A percentile compares a stretch with the other conserved stretches of the same genome.
Evolutionary conservation across 2,329 filamentous ascomycete genomes (phyloP).

Genomic region (Apiospora koreana): DNA sequence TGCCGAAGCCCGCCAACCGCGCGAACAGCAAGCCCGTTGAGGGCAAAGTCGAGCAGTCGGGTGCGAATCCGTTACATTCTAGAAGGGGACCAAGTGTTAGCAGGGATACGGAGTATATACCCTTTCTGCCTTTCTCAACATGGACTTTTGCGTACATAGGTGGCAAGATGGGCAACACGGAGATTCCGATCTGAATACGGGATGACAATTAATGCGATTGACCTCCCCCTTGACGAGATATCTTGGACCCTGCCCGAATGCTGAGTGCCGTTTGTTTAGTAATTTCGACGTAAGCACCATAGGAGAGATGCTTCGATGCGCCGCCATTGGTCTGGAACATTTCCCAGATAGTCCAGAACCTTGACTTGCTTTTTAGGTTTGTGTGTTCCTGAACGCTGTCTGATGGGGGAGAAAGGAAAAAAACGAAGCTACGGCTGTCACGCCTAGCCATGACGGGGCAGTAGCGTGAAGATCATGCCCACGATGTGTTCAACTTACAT

Average conservation of each 20-base stretch:
- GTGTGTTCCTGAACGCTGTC: constrained; percentile 2
- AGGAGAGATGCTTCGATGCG: too few species aligned
- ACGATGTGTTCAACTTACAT: background rate
- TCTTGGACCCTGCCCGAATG: background rate
- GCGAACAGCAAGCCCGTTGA: background rate
- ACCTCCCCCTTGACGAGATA: background rate
- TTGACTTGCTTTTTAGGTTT: background rate
- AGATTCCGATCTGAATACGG: background rate
- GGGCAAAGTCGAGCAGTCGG: background rate
- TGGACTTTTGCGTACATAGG: background rate
- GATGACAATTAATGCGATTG: background rate
- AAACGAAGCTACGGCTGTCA: background rate
- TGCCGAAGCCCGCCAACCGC: constrained; percentile 3
- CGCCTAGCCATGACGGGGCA: background rate
- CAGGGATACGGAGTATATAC: too few species aligned
- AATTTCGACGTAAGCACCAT: background rate
- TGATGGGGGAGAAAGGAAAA: background rate
- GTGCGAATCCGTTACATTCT: too few species aligned
- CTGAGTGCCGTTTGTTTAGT: background rate
- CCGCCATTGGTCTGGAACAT: background rate
- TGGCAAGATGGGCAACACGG: background rate
- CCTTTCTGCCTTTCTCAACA: too few species aligned
- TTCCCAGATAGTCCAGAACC: background rate
- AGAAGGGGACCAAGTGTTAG: too few species aligned
- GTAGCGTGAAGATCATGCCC: background rate